Evolutionary conservation across 2,329 filamentous ascomycete species (phyloP).

Genomic region (Epichloe gansuensis): DNA sequence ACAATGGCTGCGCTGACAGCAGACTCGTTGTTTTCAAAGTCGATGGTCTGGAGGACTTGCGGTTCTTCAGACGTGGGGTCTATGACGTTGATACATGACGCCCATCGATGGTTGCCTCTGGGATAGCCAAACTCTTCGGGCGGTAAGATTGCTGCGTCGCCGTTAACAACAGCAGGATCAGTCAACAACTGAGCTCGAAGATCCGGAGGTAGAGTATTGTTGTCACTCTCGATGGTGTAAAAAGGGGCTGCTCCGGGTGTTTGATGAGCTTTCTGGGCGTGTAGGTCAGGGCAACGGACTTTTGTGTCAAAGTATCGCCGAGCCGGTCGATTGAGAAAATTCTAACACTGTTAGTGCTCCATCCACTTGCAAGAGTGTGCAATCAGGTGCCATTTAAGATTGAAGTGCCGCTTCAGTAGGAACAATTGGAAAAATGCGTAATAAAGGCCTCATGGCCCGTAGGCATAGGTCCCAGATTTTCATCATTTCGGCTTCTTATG

Average conservation of each 20-base stretch:
- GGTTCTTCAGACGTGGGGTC: conserved; percentile 67
- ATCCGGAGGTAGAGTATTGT: conserved; percentile 76
- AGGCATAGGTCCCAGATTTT: conserved; percentile 47
- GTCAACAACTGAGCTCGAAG: conserved; percentile 63
- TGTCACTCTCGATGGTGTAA: conserved; percentile 89
- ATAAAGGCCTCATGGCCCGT: conserved; percentile 41
- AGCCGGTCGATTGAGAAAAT: conserved; percentile 88
- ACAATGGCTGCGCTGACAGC: conserved; percentile 78
- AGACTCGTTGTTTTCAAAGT: conserved; percentile 82
- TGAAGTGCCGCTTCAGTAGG: conserved; percentile 63
- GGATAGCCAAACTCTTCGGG: conserved; percentile 84
- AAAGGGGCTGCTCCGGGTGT: conserved; percentile 76
- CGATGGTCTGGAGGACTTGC: conserved; percentile 60
- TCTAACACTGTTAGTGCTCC: conserved; percentile 27
- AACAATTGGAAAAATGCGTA: conserved; percentile 73
- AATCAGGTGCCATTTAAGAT: neutral
- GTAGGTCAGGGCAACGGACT: conserved; percentile 75
- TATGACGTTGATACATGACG: conserved; percentile 86
- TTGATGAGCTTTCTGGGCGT: conserved; percentile 81
- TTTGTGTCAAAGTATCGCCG: conserved; percentile 74
- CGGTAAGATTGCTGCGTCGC: conserved; percentile 57
- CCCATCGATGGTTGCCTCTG: conserved; percentile 74
- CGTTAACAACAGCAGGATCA: conserved; percentile 59
- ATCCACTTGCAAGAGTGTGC: neutral
- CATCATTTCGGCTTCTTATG: conserved; percentile 48